Base-by-base conservation (phyloP, 441 rosid genomes). In the Flueggea neowawraea region DNA sequence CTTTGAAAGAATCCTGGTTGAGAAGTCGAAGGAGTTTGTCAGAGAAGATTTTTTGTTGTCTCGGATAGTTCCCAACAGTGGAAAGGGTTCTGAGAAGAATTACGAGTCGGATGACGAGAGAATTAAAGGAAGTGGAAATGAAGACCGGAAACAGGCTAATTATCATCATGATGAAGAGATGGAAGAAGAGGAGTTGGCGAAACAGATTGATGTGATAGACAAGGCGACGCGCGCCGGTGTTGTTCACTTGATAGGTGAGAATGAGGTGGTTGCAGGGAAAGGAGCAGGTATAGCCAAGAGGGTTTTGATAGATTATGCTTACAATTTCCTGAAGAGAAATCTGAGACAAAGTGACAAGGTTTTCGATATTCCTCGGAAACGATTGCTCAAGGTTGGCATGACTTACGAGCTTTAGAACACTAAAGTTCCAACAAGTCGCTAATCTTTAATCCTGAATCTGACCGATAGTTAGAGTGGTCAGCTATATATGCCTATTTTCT, bases 341-440 rank as follows among this genome's bases (percentile, higher is more conserved):
- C 32, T 69, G 74, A 79, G 87, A 55, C 86, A 82, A 14, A 75
- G 72, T 45, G 79, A 77, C 17, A 69, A 69, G 54, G 67, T 86
- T 55, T 80, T 80, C 64, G 77, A 77, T 48, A 80, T 77, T 71
- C 89, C 89, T 31, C 84, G 66, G 31, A 58, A 58, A 51, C 73
- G 80, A n/a, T 63, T 77, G 86, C 81, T 86, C 22, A 84, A 84
- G 60, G 84, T 86, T 10, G 81, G 87, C 8, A 80, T 78, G 84
- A 79, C 81, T 55, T 75, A 73, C 16, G 77, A 81, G 62, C 81
- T 81, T 2, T 78, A 65, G 31, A 33, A 11, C 2, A 22, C 2
- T 22, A 22, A 22, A 22, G 28, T 22, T 6, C 45, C 45, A 43
- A 6, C 0, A 43, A 43, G 45, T 43, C 12, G 3, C 8, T 43